Conservation (phyloP, 805 yeast species). For the Sungouiozyma ichnusensis region DNA sequence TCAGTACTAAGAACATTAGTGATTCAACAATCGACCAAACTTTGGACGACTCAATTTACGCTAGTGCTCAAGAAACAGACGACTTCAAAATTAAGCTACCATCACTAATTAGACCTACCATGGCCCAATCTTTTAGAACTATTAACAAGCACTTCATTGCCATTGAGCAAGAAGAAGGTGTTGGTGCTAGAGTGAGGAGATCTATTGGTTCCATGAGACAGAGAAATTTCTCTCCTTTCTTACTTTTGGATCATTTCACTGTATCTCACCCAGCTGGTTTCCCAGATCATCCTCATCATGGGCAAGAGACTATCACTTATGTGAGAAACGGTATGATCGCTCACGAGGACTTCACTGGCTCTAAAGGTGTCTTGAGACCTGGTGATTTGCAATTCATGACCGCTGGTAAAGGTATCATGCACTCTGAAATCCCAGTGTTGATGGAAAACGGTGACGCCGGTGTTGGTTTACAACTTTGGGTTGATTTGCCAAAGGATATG, state of each 20-base stretch:
- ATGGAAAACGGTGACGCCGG: slow-evolving; percentile 38
- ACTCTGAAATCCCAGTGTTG: slow-evolving; percentile 72
- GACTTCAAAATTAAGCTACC: neutral
- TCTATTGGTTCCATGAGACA: slow-evolving; percentile 58
- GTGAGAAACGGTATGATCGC: slow-evolving; percentile 55
- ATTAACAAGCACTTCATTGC: slow-evolving; percentile 46
- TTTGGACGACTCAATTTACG: neutral
- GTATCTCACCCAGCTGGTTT: slow-evolving; percentile 58
- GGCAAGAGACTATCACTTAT: slow-evolving; percentile 66
- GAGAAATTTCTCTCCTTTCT: slow-evolving; percentile 73
- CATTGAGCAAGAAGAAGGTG: slow-evolving; percentile 69
- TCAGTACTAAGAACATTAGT: neutral
- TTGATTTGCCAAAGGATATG: slow-evolving; percentile 56
- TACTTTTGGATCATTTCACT: slow-evolving; percentile 70
- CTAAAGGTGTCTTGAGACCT: slow-evolving; percentile 59
- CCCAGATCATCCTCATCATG: slow-evolving; percentile 75
- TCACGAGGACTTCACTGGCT: slow-evolving; percentile 79
- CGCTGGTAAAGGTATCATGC: slow-evolving; percentile 79
- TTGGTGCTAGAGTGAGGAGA: slow-evolving; percentile 74
- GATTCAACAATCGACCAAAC: neutral
- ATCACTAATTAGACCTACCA: neutral
- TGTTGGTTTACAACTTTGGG: slow-evolving; percentile 78
- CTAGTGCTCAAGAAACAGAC: neutral
- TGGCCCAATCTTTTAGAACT: slow-evolving; percentile 8
- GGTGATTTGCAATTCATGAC: slow-evolving; percentile 92